phyloP scores from a whole-genome alignment of 495 filamentous ascomycete genomes.

The Chaetomium fimeti region DNA sequence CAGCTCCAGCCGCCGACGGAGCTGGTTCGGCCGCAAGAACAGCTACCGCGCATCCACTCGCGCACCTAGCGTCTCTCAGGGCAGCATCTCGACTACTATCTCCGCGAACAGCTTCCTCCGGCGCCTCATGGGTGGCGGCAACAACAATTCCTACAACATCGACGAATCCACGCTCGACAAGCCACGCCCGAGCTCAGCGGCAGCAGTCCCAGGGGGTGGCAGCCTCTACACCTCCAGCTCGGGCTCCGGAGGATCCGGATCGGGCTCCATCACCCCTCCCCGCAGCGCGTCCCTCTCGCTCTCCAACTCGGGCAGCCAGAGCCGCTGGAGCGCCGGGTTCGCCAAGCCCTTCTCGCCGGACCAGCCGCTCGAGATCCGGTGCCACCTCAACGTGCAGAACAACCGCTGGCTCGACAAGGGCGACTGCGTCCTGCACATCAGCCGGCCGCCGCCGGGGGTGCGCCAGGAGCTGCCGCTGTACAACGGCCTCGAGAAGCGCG shows the following conservation, averaged over 20 bases:
- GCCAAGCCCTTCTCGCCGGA: constrained; percentile 35
- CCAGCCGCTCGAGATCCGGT: constrained; percentile 64
- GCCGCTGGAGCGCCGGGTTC: constrained; percentile 53
- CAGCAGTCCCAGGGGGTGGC: constrained; percentile 44
- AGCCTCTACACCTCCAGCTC: constrained; percentile 62
- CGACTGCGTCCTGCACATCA: constrained; percentile 75
- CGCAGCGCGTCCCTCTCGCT: constrained; percentile 55
- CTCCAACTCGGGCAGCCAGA: constrained; percentile 42
- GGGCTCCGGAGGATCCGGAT: constrained; percentile 43
- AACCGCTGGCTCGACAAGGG: constrained; percentile 91
- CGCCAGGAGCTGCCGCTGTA: constrained; percentile 51
- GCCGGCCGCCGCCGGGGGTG: constrained; percentile 61
- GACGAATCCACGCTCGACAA: constrained; percentile 56
- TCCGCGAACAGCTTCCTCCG: constrained; percentile 74
- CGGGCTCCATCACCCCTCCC: constrained; percentile 51
- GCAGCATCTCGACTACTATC: constrained; percentile 54
- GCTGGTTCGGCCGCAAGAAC: constrained; percentile 60
- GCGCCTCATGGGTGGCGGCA: constrained; percentile 48
- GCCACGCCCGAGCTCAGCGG: constrained; percentile 43
- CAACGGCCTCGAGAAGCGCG: constrained; percentile 72
- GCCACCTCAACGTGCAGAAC: constrained; percentile 73
- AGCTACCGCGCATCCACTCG: constrained; percentile 57
- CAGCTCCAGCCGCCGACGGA: constrained; percentile 42
- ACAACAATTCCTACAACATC: constrained; percentile 73
- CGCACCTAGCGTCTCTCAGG: constrained; percentile 47